Evolutionary conservation across 768 basidiomycete species (phyloP).

Genomic region (Sporobolomyces pararoseus): DNA sequence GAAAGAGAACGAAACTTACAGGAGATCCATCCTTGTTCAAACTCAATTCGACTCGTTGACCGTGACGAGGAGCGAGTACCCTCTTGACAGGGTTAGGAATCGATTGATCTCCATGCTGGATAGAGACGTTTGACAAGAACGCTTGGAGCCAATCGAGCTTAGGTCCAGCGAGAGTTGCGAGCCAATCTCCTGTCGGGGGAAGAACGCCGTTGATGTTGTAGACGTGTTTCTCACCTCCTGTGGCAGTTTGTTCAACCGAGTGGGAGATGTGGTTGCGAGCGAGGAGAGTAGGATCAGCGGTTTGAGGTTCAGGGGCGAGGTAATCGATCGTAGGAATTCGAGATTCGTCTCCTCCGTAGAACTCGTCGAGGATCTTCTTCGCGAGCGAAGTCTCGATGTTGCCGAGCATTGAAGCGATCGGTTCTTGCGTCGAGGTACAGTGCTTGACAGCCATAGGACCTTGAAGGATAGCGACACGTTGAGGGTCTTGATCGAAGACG

Average conservation of each 20-base stretch:
- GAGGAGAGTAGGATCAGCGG: constrained; percentile 32
- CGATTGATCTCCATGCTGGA: constrained; percentile 81
- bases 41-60: constrained; percentile 70
- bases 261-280: constrained; percentile 52
- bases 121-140: constrained; percentile 69
- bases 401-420: constrained; percentile 85
- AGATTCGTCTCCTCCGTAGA: constrained; percentile 70
- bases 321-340: constrained; percentile 80
- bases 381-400: constrained; percentile 76
- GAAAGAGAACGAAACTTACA: neutral
- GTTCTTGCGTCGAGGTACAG: constrained; percentile 82
- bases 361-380: constrained; percentile 68
- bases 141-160: constrained; percentile 81
- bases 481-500: constrained; percentile 97
- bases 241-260: constrained; percentile 52
- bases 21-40: constrained; percentile 37
- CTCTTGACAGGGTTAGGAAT: constrained; percentile 84
- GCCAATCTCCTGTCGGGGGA: constrained; percentile 69
- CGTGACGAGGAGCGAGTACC: constrained; percentile 72
- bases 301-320: constrained; percentile 59
- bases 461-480: constrained; percentile 94
- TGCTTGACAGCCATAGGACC: constrained; percentile 92
- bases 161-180: constrained; percentile 77
- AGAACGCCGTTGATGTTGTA: constrained; percentile 53
- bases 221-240: constrained; percentile 57